Conservation (phyloP, 2,329 filamentous ascomycete genomes). For the Pseudogymnoascus sp. region DNA sequence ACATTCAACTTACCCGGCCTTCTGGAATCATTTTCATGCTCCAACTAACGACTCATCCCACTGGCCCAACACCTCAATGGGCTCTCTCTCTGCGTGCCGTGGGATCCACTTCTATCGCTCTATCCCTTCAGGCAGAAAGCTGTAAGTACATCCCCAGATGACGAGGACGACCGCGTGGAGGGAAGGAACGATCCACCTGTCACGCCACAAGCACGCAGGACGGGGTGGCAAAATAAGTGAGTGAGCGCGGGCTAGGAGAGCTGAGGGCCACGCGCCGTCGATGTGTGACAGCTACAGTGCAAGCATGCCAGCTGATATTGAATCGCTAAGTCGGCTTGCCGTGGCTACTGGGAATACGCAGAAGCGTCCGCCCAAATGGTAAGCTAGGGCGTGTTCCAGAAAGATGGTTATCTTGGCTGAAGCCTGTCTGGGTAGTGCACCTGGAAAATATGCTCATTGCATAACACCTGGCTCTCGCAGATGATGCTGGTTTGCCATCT, state of each 20-base stretch:
- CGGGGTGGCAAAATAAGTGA: not conserved
- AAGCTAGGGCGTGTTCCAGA: not conserved
- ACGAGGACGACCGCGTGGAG: not conserved
- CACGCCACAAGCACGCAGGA: not conserved
- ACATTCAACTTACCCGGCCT: not conserved
- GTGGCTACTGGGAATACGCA: not conserved
- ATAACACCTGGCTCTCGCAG: not conserved
- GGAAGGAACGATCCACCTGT: not conserved
- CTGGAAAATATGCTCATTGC: too few relatives aligned
- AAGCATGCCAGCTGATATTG: not conserved
- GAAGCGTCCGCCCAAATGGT: not conserved
- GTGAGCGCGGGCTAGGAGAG: not conserved
- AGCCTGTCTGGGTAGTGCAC: not conserved
- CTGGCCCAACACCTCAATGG: not conserved
- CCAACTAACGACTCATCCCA: slow-evolving; percentile 2
- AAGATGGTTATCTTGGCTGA: not conserved
- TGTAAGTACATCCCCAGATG: not conserved
- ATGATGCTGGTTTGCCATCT: not conserved
- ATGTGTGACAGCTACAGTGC: not conserved
- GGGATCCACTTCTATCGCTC: not conserved
- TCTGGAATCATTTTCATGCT: not conserved
- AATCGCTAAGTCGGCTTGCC: not conserved
- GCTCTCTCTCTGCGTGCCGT: not conserved
- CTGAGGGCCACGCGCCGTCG: not conserved
- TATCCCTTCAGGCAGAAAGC: not conserved